Evolutionary conservation across 2,329 filamentous ascomycete species (phyloP).

Genomic region (Arachnomyces sp.): DNA sequence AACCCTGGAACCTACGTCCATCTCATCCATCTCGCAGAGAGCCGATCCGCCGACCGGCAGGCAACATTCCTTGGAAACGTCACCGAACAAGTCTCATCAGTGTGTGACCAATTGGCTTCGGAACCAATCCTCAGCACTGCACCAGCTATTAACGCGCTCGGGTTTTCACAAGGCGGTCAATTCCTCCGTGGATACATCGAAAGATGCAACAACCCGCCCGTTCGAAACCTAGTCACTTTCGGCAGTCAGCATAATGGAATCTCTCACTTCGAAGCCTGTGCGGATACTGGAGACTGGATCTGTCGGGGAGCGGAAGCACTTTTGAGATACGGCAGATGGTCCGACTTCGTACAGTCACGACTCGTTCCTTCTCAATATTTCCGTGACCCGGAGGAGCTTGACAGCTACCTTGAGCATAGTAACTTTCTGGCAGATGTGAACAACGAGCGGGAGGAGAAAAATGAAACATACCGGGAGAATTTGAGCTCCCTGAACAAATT

Average conservation of each 20-base stretch:
- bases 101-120: slow-evolving; percentile 68
- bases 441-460: slow-evolving; percentile 76
- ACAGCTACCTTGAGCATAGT: slow-evolving; percentile 67
- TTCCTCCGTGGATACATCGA: slow-evolving; percentile 90
- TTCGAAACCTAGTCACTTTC: slow-evolving; percentile 77
- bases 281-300: slow-evolving; percentile 58
- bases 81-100: slow-evolving; percentile 64
- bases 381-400: slow-evolving; percentile 61
- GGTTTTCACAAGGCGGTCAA: slow-evolving; percentile 92
- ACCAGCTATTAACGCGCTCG: slow-evolving; percentile 79
- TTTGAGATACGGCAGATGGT: slow-evolving; percentile 75
- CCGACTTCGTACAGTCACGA: slow-evolving; percentile 63
- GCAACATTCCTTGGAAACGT: slow-evolving; percentile 90
- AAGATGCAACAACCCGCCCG: slow-evolving; percentile 69
- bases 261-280: slow-evolving; percentile 69
- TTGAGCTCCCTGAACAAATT: slow-evolving; percentile 65
- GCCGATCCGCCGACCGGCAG: slow-evolving; percentile 62
- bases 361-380: slow-evolving; percentile 95
- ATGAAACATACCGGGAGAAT: slow-evolving; percentile 63
- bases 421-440: slow-evolving; percentile 95
- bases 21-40: slow-evolving; percentile 63
- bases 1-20: slow-evolving; percentile 83
- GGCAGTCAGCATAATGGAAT: slow-evolving; percentile 93
- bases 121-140: slow-evolving; percentile 76
- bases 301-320: slow-evolving; percentile 75